A percentile compares a stretch with the other conserved stretches of the same genome.
Evolutionary conservation across 2,329 filamentous ascomycete genomes (phyloP).

Genomic region (Epichloe scottii): DNA sequence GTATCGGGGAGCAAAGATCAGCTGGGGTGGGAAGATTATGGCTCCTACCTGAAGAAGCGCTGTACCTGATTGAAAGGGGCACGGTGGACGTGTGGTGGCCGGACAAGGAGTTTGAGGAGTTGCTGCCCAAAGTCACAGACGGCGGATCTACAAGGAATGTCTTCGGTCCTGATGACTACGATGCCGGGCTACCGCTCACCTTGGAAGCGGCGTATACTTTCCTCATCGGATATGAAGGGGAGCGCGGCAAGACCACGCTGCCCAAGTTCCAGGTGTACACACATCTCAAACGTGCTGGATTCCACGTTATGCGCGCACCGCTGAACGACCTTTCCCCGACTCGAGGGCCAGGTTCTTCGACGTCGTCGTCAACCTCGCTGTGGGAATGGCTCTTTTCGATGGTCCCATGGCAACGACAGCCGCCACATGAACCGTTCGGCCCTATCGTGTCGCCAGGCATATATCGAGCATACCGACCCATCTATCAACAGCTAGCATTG

Average conservation of each 20-base stretch:
- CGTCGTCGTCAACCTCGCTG: conserved; percentile 18
- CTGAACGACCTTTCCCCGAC: conserved; percentile 6
- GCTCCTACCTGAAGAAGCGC: conserved; percentile 82
- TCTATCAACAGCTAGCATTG: conserved; percentile 66
- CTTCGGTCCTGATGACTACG: conserved; percentile 30
- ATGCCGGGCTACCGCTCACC: conserved; percentile 69
- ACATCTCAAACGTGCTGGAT: conserved; percentile 70
- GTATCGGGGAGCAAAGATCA: conserved; percentile 42
- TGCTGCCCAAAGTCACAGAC: conserved; percentile 27
- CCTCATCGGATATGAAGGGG: conserved; percentile 59
- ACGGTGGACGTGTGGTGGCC: conserved; percentile 84
- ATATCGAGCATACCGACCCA: conserved; percentile 52
- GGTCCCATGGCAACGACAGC: conserved; percentile 18
- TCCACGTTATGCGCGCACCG: conserved; percentile 63
- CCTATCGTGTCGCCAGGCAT: conserved; percentile 51
- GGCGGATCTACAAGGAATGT: conserved; percentile 8
- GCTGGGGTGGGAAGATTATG: conserved; percentile 53
- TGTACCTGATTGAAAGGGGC: conserved; percentile 81
- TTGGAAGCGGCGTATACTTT: conserved; percentile 82
- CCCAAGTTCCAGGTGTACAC: conserved; percentile 84
- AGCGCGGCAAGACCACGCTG: conserved; percentile 48
- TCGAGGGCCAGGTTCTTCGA: neutral
- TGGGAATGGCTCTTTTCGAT: conserved; percentile 44
- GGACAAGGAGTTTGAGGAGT: conserved; percentile 33
- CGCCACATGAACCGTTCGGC: conserved; percentile 28